A percentile compares a stretch with the other conserved stretches of the same genome.
Conservation (phyloP, 1,284 basidiomycete species). For the Pterula multifida region DNA sequence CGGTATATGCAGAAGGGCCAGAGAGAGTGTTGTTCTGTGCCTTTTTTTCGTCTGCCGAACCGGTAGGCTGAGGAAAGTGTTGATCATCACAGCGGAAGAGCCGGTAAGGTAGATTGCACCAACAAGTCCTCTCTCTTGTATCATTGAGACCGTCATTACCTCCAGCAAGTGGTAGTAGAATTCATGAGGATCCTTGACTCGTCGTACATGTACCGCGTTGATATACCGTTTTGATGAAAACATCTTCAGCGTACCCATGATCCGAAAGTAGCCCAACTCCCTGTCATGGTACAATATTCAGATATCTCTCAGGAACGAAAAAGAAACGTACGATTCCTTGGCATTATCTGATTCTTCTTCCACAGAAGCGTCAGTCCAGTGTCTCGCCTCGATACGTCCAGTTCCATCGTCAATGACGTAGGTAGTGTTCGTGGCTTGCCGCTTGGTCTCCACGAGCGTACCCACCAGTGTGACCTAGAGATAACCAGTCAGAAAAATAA, state of each 20-base stretch:
- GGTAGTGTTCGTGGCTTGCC: constrained; percentile 72
- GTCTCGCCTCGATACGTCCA: constrained; percentile 77
- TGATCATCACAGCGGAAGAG: constrained; percentile 3
- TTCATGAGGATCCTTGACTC: constrained; percentile 67
- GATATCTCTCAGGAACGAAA: not conserved
- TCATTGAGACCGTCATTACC: constrained; percentile 33
- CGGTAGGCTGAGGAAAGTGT: constrained; percentile 14
- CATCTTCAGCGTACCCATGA: constrained; percentile 82
- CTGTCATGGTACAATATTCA: constrained; percentile 25
- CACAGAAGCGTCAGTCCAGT: constrained; percentile 72
- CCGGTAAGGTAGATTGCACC: constrained; percentile 10
- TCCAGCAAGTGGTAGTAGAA: constrained; percentile 69
- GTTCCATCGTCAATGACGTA: constrained; percentile 87
- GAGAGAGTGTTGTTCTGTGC: constrained; percentile 10
- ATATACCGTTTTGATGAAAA: constrained; percentile 81
- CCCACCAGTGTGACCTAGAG: constrained; percentile 68
- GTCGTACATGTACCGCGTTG: constrained; percentile 64
- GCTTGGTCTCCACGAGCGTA: constrained; percentile 58
- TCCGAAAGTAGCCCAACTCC: constrained; percentile 71
- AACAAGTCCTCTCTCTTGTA: constrained; percentile 35
- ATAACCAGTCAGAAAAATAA: not conserved
- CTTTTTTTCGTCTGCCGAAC: constrained; percentile 13
- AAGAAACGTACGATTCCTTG: not conserved
- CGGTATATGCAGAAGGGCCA: constrained; percentile 17
- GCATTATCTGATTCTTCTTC: constrained; percentile 31